phyloP scores from a whole-genome alignment of 805 yeast species.

The Ogataea salicorniae region DNA sequence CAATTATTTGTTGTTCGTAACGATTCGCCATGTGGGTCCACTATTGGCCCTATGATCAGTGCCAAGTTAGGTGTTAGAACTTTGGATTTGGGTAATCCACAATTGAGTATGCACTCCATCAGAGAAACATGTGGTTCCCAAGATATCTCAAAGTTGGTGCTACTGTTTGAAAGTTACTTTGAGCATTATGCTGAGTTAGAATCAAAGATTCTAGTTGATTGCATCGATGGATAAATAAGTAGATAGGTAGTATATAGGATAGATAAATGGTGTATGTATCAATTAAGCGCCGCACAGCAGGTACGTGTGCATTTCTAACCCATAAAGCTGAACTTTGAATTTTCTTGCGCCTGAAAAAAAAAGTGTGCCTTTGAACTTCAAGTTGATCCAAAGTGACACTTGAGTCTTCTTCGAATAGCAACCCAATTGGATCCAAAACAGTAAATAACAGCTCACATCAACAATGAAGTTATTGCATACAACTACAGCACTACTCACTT shows the following conservation, averaged over 20 bases:
- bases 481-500: neutral
- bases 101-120: conserved; percentile 88
- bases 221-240: conserved; percentile 2
- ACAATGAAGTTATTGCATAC: neutral
- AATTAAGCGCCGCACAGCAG: too few relatives aligned
- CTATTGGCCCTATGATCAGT: conserved; percentile 92
- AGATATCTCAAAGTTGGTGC: conserved; percentile 62
- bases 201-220: conserved; percentile 36
- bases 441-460: neutral
- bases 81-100: conserved; percentile 87
- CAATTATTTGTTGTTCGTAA: conserved; percentile 92
- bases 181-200: conserved; percentile 38
- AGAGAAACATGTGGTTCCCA: conserved; percentile 84
- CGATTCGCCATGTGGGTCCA: conserved; percentile 92
- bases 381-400: too few relatives aligned
- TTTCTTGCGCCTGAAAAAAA: too few relatives aligned
- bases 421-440: too few relatives aligned
- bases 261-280: too few relatives aligned
- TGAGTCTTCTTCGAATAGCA: too few relatives aligned
- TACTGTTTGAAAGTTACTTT: conserved; percentile 60
- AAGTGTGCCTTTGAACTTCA: too few relatives aligned
- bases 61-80: conserved; percentile 84
- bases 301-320: too few relatives aligned
- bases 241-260: neutral
- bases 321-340: too few relatives aligned